Base-by-base conservation (phyloP, 1,139 yeast genomes). In the Meyerozyma carpophila region DNA sequence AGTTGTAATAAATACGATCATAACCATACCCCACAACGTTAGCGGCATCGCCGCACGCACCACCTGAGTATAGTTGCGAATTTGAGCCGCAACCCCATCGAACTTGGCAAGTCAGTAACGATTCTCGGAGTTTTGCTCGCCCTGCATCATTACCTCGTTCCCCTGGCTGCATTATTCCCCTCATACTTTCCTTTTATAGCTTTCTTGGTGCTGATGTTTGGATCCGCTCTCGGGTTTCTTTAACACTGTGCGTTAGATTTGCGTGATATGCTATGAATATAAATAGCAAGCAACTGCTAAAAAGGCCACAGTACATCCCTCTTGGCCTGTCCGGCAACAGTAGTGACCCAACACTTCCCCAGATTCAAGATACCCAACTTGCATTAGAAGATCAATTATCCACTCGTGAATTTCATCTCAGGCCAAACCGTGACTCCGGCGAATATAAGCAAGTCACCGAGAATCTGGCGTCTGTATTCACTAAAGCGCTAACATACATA, bases 51-150 rank as follows among this genome's bases (percentile, higher is more conserved):
- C 29, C 21, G 29, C 24, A 36, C n/a, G 36, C 34, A 18, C 18
- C 32, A 21, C 9, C 39, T 5, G 44, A 41, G 32, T 34, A 36
- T 21, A 24, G 27, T 10, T 41, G 21, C 34, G 29, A n/a, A n/a
- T 8, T 27, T 11, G 29, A 10, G 29, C 29, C 29, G 29, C 29
- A 27, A 11, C 11, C 29, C 11, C 29, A 10, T 13, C 8, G 9
- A 13, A 41, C 14, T 34, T 43, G 28, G 43, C 36, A 8, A 20
- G 43, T 41, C 47, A 44, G 37, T 20, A 41, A 11, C 27, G 39
- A 28, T 41, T 41, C 41, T 18, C 29, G 38, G 27, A 26, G 9
- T 32, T 40, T 40, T 18, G 32, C 21, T 32, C 26, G 21, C 44
- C 47, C 10, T 40, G 36, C 32, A 48, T 48, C 8, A 11, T 44